A percentile compares a stretch with the other conserved stretches of the same genome.
These are phyloP conservation scores for Encephalitozoon intestinalis DNA, from an alignment of 371 early-diverging fungal species.

Conservation along the genomic window DNA sequence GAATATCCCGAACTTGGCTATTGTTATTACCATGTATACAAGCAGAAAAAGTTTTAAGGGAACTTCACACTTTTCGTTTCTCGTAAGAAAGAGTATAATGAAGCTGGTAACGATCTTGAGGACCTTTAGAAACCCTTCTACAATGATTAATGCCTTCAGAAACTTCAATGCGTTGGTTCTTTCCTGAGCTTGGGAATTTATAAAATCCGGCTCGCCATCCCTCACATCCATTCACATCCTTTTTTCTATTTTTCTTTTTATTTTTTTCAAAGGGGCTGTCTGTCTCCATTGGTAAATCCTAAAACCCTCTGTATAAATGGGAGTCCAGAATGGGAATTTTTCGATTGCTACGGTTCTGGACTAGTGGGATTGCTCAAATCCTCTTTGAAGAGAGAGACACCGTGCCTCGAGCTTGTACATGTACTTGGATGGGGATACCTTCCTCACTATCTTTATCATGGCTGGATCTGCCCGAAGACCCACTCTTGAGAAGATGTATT, in stretches of 20 bases:
- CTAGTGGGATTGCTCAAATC: neutral
- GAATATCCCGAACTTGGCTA: slow-evolving; percentile 52
- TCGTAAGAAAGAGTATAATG: slow-evolving; percentile 47
- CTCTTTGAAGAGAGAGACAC: neutral
- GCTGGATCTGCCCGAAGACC: slow-evolving; percentile 16
- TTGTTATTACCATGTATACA: slow-evolving; percentile 55
- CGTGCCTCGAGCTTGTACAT: slow-evolving; percentile 48
- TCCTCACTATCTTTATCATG: slow-evolving; percentile 43
- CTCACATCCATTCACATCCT: slow-evolving; percentile 12
- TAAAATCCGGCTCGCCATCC: neutral
- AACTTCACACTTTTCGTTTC: slow-evolving; percentile 47
- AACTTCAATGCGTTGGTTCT: slow-evolving; percentile 41
- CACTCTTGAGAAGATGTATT: slow-evolving; percentile 15
- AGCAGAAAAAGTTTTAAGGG: slow-evolving; percentile 60
- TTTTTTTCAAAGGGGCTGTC: slow-evolving; percentile 6
- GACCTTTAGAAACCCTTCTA: slow-evolving; percentile 46
- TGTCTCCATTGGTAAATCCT: neutral
- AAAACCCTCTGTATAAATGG: slow-evolving; percentile 7
- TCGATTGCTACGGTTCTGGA: neutral
- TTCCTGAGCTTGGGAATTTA: slow-evolving; percentile 1
- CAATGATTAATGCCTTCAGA: slow-evolving; percentile 45
- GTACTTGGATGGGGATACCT: slow-evolving; percentile 59
- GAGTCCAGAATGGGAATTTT: neutral
- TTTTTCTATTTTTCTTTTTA: slow-evolving; percentile 11
- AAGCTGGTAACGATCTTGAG: slow-evolving; percentile 45